phyloP scores from a whole-genome alignment of 306 rosid genomes.

The Arachis stenosperma region DNA sequence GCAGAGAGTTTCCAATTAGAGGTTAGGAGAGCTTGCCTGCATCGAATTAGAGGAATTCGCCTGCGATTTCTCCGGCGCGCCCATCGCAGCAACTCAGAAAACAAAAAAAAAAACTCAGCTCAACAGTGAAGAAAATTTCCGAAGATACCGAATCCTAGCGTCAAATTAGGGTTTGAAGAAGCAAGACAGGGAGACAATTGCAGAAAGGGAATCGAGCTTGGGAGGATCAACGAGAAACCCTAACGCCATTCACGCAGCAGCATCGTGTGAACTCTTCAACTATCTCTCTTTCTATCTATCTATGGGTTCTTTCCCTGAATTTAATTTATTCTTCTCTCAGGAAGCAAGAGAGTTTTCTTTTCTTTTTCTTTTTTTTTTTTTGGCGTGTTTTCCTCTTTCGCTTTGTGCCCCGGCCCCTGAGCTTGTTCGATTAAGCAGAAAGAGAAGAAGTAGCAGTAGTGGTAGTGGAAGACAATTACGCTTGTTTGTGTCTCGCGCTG shows the following conservation, averaged over 20 bases:
- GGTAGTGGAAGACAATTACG: constrained; percentile 44
- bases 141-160: constrained; percentile 34
- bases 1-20: constrained; percentile 37
- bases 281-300: constrained; percentile 28
- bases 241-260: constrained; percentile 65
- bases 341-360: constrained; percentile 11
- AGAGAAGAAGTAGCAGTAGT: not conserved
- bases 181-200: constrained; percentile 25
- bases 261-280: constrained; percentile 44
- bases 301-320: constrained; percentile 29
- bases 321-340: constrained; percentile 31
- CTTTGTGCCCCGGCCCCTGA: constrained; percentile 19
- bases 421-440: constrained; percentile 38
- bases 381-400: no score
- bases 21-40: constrained; percentile 64
- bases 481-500: not conserved
- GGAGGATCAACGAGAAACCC: constrained; percentile 67
- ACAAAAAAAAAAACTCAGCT: constrained; percentile 32
- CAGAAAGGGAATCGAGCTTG: constrained; percentile 44
- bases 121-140: not conserved
- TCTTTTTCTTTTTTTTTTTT: not conserved
- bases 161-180: constrained; percentile 67
- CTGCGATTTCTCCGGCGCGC: constrained; percentile 83
- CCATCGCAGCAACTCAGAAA: constrained; percentile 59
- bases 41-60: constrained; percentile 66